Percentiles rank a stretch among this genome's conserved stretches.
phyloP scores from a whole-genome alignment of 139 green algal genomes.

The Tetradesmus obliquus region DNA sequence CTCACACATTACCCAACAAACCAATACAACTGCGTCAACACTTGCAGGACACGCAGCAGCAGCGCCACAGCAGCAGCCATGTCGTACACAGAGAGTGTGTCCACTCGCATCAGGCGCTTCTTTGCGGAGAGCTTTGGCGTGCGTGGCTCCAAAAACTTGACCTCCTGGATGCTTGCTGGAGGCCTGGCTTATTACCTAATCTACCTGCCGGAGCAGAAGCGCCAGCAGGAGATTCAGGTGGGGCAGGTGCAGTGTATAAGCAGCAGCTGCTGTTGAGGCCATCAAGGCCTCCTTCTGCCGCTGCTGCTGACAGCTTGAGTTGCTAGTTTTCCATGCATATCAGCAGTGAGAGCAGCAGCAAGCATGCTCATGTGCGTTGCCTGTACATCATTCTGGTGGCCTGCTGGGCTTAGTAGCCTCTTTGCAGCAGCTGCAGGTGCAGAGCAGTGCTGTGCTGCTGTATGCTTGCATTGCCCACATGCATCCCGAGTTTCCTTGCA shows the following conservation, averaged over 20 bases:
- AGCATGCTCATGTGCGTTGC: background rate
- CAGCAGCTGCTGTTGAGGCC: background rate
- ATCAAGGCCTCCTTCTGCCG: background rate
- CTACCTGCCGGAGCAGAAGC: conserved; percentile 41
- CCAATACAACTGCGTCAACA: background rate
- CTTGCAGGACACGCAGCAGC: background rate
- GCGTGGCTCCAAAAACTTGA: conserved; percentile 40
- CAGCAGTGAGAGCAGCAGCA: background rate
- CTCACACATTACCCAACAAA: background rate
- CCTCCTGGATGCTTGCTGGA: conserved; percentile 48
- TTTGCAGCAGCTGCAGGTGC: background rate
- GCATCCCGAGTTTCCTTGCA: background rate
- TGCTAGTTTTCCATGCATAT: background rate
- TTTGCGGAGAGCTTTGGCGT: conserved; percentile 40
- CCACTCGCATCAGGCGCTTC: background rate
- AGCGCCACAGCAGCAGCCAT: background rate
- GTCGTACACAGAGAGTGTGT: conserved; percentile 4
- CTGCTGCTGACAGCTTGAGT: background rate
- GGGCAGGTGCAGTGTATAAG: background rate
- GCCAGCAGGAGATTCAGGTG: conserved; percentile 25
- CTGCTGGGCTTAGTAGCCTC: background rate
- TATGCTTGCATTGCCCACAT: background rate
- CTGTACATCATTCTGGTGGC: background rate
- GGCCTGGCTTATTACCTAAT: conserved; percentile 50
- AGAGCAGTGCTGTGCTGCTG: background rate